Base-by-base conservation (phyloP, 257 asterid genomes). In the Ehretia macrophylla region DNA sequence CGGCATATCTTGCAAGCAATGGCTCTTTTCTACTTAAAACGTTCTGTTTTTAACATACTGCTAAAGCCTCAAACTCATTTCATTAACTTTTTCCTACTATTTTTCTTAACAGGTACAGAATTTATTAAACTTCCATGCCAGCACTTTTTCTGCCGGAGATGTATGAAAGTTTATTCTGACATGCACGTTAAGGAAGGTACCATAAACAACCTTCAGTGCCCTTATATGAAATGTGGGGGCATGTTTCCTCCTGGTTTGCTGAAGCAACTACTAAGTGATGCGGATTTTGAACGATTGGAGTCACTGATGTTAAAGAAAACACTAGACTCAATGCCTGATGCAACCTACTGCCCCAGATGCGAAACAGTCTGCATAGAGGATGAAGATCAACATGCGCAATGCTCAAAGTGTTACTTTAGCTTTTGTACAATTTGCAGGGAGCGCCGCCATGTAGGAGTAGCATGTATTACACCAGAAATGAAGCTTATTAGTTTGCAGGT, bases 281-380 rank as follows among this genome's bases (percentile, higher is more conserved):
- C 79, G 62, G 90, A 81, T 59, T 91, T 81, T 64, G 87, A 82
- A 49, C 85, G 72, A 2, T 92, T 95, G 97, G 98, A 92, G 59
- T 68, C 90, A 16, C 68, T 86, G 76, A 73, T 63, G 71, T 71
- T 88, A 64, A 84, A 84, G 65, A 92, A 82, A 73, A 72, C 98
- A 46, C 75, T 92, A 47, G 95, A 82, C 60, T 79, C 96, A 32
- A 92, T 92, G 98, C 56, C 75, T 57, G 98, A 92, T 78, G 95
- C 88, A 21, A 78, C 78, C 68, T 76, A 84, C 80, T 92, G 97
- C 77, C 97, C 98, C 53, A 82, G 98, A 79, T 92, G 98, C 68
- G 98, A 85, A 70, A 88, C 90, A 5, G 76, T 87, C 51, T 88
- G 98, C 75, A 71, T 92, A 42, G 87, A 88, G 68, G 98, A 88